These are phyloP conservation scores for Paraphoma sp. DNA, from an alignment of 2,329 filamentous ascomycete genomes.

Conservation along the genomic window DNA sequence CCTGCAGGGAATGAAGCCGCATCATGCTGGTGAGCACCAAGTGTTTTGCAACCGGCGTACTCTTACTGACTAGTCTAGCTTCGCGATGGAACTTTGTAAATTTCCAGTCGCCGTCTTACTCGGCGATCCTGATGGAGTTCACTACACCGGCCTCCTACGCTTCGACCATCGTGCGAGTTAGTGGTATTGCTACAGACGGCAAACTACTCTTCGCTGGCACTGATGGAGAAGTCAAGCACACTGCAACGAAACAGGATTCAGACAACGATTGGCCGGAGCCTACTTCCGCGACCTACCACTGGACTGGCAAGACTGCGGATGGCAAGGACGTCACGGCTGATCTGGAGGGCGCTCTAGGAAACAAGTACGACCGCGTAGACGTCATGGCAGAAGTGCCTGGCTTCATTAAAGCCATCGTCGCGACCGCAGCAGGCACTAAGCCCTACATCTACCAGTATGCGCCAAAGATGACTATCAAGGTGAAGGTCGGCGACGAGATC, in stretches of 20 bases:
- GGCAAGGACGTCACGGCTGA: conserved; percentile 74
- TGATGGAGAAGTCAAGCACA: conserved; percentile 71
- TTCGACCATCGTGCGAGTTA: conserved; percentile 80
- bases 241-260: conserved; percentile 71
- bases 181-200: conserved; percentile 80
- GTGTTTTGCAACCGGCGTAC: background rate
- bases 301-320: conserved; percentile 79
- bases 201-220: conserved; percentile 78
- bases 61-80: conserved; percentile 54
- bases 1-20: conserved; percentile 98
- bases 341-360: conserved; percentile 72
- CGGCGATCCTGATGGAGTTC: conserved; percentile 94
- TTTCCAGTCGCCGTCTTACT: conserved; percentile 87
- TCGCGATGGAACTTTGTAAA: conserved; percentile 91
- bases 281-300: conserved; percentile 74
- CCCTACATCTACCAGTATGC: conserved; percentile 98
- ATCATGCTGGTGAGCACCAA: conserved; percentile 74
- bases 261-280: conserved; percentile 92
- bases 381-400: conserved; percentile 96
- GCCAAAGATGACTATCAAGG: conserved; percentile 75
- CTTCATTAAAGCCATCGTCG: conserved; percentile 94
- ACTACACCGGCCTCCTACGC: conserved; percentile 94
- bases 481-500: conserved; percentile 84
- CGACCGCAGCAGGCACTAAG: conserved; percentile 86
- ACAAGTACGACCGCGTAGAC: conserved; percentile 82